Percentiles rank a stretch among this genome's conserved stretches.
Evolutionary conservation across 805 yeast genomes (phyloP).

Genomic region (Hanseniaspora clermontiae): DNA sequence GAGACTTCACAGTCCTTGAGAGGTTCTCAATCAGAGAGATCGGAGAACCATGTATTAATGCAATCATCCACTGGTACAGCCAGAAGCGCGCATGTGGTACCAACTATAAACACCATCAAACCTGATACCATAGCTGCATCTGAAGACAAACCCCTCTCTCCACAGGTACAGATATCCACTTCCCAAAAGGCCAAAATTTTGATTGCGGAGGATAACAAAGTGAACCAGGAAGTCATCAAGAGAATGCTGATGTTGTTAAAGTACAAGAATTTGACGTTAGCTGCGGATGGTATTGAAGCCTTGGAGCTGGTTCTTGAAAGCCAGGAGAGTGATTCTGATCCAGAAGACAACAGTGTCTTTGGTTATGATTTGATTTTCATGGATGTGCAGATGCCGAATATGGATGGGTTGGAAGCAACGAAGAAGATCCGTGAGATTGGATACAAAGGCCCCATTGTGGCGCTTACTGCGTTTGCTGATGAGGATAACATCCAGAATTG

Average conservation of each 20-base stretch:
- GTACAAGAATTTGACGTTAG: constrained; percentile 53
- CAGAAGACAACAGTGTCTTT: too few relatives aligned
- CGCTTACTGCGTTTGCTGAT: constrained; percentile 91
- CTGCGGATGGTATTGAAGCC: constrained; percentile 87
- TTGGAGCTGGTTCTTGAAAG: constrained; percentile 30
- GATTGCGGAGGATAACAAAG: constrained; percentile 88
- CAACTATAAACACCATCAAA: constrained; percentile 4
- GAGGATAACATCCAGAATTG: constrained; percentile 80
- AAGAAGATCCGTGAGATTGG: constrained; percentile 53
- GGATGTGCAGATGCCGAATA: constrained; percentile 96
- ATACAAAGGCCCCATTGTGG: constrained; percentile 69
- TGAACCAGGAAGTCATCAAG: constrained; percentile 85
- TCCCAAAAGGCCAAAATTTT: constrained; percentile 34
- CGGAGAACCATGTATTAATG: constrained; percentile 18
- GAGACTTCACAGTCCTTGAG: constrained; percentile 1
- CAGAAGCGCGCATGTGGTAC: constrained; percentile 20
- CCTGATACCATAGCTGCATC: neutral
- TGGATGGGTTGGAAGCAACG: constrained; percentile 83
- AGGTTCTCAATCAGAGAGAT: constrained; percentile 13
- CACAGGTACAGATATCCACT: constrained; percentile 17
- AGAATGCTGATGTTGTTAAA: constrained; percentile 85
- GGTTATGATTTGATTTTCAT: constrained; percentile 66
- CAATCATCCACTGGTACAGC: constrained; percentile 30
- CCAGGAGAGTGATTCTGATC: too few relatives aligned
- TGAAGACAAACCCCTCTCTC: neutral